Percentiles rank a stretch among this genome's conserved stretches.
Evolutionary conservation across 164 flowering plant species (phyloP).

Genomic region (grape (Vitis vinifera)): ASM3070453v1 NC_081816.1:2306501-2307000

Average conservation of each 20-base stretch:
- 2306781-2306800: slow-evolving; percentile 58
- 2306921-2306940: slow-evolving; percentile 6
- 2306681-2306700: slow-evolving; percentile 88
- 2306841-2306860: slow-evolving; percentile 65
- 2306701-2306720: slow-evolving; percentile 93
- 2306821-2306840: slow-evolving; percentile 81
- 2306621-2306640: slow-evolving; percentile 91
- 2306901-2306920: slow-evolving; percentile 14
- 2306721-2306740: slow-evolving; percentile 83
- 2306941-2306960: slow-evolving; percentile 7
- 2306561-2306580: slow-evolving; percentile 66
- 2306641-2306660: slow-evolving; percentile 82
- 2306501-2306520: slow-evolving; percentile 96
- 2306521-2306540: slow-evolving; percentile 74
- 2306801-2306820: slow-evolving; percentile 55
- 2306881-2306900: too few species aligned
- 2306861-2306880: slow-evolving; percentile 36
- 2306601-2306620: slow-evolving; percentile 79
- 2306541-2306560: slow-evolving; percentile 74
- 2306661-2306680: slow-evolving; percentile 50
- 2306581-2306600: slow-evolving; percentile 83
- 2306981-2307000: slow-evolving; percentile 4
- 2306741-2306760: slow-evolving; percentile 71
- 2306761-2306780: slow-evolving; percentile 72
- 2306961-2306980: slow-evolving; percentile 1